phyloP scores from a whole-genome alignment of 2,329 filamentous ascomycete species.

The Metarhizium rileyi region DNA sequence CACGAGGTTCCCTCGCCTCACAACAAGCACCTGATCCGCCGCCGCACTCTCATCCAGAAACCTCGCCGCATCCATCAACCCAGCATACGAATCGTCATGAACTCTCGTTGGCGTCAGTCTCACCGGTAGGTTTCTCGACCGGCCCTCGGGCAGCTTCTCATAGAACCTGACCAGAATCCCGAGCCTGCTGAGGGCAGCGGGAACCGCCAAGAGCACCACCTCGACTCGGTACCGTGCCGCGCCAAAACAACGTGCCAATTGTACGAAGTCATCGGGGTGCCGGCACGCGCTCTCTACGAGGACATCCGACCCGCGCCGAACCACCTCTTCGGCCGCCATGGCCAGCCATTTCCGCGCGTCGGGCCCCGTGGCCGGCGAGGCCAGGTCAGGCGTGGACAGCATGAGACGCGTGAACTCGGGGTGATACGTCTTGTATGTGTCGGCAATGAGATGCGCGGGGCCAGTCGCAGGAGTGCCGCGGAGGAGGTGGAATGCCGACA shows the following conservation, averaged over 20 bases:
- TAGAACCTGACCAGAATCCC: constrained; percentile 33
- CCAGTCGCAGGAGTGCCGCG: background rate
- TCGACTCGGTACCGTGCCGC: constrained; percentile 26
- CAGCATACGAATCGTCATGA: constrained; percentile 36
- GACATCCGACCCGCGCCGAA: constrained; percentile 22
- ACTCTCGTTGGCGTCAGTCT: constrained; percentile 32
- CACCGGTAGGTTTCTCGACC: constrained; percentile 24
- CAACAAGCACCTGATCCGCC: constrained; percentile 27
- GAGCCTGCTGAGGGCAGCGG: constrained; percentile 29
- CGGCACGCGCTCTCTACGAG: constrained; percentile 37
- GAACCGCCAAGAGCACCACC: constrained; percentile 33
- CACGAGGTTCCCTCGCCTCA: constrained; percentile 28
- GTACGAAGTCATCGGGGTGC: constrained; percentile 30
- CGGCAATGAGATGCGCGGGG: constrained; percentile 35
- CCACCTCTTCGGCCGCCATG: constrained; percentile 26
- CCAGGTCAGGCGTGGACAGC: constrained; percentile 21
- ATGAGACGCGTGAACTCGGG: constrained; percentile 28
- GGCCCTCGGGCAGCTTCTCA: constrained; percentile 23
- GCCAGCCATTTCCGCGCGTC: constrained; percentile 36
- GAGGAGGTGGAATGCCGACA: constrained; percentile 19
- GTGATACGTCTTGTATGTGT: constrained; percentile 40
- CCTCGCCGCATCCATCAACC: constrained; percentile 25
- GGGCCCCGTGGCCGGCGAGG: constrained; percentile 27
- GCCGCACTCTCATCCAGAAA: constrained; percentile 24
- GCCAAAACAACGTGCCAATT: constrained; percentile 25